Evolutionary conservation across 75 land plant genomes (phyloP).

Genomic region (Cunninghamia lanceolata): DNA sequence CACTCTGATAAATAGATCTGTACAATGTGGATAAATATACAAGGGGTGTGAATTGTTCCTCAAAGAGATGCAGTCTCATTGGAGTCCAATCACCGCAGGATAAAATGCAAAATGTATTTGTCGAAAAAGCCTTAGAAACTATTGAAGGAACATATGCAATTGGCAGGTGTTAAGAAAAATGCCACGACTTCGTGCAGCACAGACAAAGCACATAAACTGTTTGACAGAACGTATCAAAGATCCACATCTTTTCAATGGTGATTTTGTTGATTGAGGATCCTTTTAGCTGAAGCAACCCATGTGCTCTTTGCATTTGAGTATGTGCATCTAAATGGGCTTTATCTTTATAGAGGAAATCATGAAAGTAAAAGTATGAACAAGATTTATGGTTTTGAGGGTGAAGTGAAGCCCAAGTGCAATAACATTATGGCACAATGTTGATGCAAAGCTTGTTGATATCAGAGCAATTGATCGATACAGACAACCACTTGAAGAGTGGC

Average conservation of each 20-base stretch:
- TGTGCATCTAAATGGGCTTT: conserved; percentile 82
- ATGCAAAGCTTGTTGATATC: conserved; percentile 92
- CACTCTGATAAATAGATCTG: too few relatives aligned
- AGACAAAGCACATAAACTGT: too few relatives aligned
- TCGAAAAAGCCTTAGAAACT: too few relatives aligned
- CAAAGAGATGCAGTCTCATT: too few relatives aligned
- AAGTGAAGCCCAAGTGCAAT: conserved; percentile 78
- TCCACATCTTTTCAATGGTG: conserved; percentile 98
- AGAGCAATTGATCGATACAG: conserved; percentile 80
- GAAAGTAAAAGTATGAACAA: conserved; percentile 99
- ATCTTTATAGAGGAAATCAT: conserved; percentile 92
- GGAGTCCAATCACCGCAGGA: too few relatives aligned
- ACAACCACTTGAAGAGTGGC: conserved; percentile 99
- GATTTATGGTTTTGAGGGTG: conserved; percentile 98
- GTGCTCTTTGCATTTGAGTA: conserved; percentile 97
- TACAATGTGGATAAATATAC: too few relatives aligned
- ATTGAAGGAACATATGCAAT: too few relatives aligned
- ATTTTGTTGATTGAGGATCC: conserved; percentile 98
- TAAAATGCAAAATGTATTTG: too few relatives aligned
- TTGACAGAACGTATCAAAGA: too few relatives aligned
- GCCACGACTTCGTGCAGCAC: too few relatives aligned
- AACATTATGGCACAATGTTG: conserved; percentile 83
- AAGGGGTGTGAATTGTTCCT: too few relatives aligned
- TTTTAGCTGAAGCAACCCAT: conserved; percentile 90
- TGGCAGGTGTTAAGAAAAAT: too few relatives aligned